Evolutionary conservation across 179 eudicot genomes (phyloP), one percentile per base, ranked within the genome.

Genomic region (Camellia oleifera): DNA sequence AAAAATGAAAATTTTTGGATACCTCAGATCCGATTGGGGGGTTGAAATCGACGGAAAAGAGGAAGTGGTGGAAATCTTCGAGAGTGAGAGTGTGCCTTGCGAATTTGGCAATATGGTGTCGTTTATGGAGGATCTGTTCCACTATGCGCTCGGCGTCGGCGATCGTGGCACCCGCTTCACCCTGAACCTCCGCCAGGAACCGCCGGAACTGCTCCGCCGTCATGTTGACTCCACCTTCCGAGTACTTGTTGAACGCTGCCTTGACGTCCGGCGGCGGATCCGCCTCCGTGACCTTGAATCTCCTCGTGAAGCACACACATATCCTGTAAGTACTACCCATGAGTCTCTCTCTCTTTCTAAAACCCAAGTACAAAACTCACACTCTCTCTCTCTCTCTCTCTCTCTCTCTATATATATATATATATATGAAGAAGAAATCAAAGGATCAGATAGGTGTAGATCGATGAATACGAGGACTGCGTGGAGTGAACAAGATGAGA

Each of bases 51-150:
- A 72, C 79, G 1, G 89, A 86, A 83, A 89, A 93, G 54, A 93
- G 86, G 81, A 40, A 89, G 46, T 84, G 82, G 69, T 89, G 88
- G 78, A 93, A 93, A 80, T 93, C 98, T 0, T 93, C 98, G 23
- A 93, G 84, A 46, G 88, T 77, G 20, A 93, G 87, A 54, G 81
- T 58, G 57, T 76, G 81, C 61, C 86, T 79, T 1, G 83, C 87
- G 64, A 83, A 90, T 86, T 83, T 88, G 11, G 87, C 80, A 82
- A 89, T 85, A 77, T 82, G 90, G 53, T 88, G 92, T 13, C 92
- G 78, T 11, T 69, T 79, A 7, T 74, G 83, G 69, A 92, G 64
- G 78, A 92, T 83, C 75, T 81, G 90, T 66, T 86, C 86, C 18
- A 89, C 65, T 2, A 90, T 74, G 62, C 75, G 61, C 77, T 84